Conservation (phyloP, 164 flowering plant species). For the Umbilicus rupestris region DNA sequence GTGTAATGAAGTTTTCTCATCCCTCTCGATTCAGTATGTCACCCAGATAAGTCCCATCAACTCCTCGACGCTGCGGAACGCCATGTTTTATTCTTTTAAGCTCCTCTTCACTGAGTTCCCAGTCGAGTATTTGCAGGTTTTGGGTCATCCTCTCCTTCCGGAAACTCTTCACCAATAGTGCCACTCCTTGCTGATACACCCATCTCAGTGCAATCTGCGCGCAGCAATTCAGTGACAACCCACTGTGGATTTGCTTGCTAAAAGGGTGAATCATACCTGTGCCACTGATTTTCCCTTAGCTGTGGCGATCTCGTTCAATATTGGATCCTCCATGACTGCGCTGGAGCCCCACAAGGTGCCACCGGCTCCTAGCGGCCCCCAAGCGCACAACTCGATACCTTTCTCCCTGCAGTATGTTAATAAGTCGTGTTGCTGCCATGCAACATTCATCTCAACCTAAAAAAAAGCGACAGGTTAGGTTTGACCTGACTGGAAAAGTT, state of each 20-base stretch:
- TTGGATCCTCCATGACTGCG: conserved; percentile 13
- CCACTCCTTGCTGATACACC: conserved; percentile 18
- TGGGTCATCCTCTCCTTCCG: conserved; percentile 14
- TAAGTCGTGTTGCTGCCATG: conserved; percentile 24
- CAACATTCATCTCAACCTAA: conserved; percentile 26
- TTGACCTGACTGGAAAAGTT: neutral
- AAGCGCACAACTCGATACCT: conserved; percentile 20
- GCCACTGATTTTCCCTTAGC: conserved; percentile 17
- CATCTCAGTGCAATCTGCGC: conserved; percentile 16
- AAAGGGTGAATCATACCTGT: conserved; percentile 19
- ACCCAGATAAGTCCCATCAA: neutral
- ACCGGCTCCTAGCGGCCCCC: conserved; percentile 20
- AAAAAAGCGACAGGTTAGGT: neutral
- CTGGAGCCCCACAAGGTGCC: conserved; percentile 18
- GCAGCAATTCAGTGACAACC: neutral
- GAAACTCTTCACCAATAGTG: conserved; percentile 14
- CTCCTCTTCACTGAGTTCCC: conserved; percentile 13
- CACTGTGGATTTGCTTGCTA: neutral
- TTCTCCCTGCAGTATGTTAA: conserved; percentile 18
- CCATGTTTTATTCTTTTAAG: neutral
- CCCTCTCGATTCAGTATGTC: neutral
- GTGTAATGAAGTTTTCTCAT: neutral
- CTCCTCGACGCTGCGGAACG: conserved; percentile 9
- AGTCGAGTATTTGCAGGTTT: conserved; percentile 15
- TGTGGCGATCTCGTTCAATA: conserved; percentile 19